phyloP scores from a whole-genome alignment of 306 rosid genomes.

The Senna tora region DNA sequence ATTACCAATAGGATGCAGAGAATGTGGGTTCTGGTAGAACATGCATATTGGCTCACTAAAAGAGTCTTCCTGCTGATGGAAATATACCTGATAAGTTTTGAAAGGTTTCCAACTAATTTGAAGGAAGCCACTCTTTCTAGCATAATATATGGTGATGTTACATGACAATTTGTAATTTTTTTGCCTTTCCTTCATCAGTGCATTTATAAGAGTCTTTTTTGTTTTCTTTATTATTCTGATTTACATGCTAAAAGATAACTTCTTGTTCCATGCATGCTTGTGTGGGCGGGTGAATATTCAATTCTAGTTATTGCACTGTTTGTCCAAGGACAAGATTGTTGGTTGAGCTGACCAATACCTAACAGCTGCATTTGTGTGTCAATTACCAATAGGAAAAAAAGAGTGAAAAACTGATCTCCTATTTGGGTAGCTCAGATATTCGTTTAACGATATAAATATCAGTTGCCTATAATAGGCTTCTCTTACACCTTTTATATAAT shows the following conservation, averaged over 20 bases:
- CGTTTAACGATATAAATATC: not conserved
- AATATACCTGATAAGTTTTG: not conserved
- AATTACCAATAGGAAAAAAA: not conserved
- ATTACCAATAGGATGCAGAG: not conserved
- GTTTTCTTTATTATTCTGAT: not conserved
- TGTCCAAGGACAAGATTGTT: not conserved
- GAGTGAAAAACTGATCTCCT: not conserved
- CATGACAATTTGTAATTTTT: not conserved
- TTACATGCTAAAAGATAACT: not conserved
- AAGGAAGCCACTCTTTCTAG: not conserved
- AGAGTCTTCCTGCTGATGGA: not conserved
- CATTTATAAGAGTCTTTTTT: not conserved
- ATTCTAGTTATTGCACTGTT: no score
- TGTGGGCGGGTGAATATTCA: no score
- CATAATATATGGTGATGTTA: not conserved
- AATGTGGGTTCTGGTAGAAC: not conserved
- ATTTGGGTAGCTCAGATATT: not conserved
- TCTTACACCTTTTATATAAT: constrained; percentile 10
- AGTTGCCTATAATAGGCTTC: constrained; percentile 21
- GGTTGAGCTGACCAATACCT: not conserved
- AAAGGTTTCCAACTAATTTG: constrained; percentile 10
- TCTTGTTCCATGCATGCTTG: not conserved
- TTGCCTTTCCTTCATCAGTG: not conserved
- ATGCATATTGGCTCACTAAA: not conserved
- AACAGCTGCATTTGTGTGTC: constrained; percentile 7